Conservation (phyloP, 345 rosid genomes). For the Xanthoceras sorbifolium region DNA sequence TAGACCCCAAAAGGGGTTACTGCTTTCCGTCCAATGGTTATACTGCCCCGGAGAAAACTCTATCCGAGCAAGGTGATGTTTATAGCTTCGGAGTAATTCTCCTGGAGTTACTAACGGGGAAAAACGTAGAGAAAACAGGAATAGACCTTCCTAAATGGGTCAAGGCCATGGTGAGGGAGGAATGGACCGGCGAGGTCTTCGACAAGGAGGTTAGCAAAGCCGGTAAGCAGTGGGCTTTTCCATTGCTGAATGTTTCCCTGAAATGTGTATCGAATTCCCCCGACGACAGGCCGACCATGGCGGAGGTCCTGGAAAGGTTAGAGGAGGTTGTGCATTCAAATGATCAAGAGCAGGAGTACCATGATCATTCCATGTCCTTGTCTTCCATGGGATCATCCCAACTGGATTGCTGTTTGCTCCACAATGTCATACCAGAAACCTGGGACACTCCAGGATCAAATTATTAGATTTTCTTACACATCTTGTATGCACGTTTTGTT, state of each 20-base stretch:
- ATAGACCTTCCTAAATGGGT: constrained; percentile 72
- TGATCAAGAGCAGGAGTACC: constrained; percentile 24
- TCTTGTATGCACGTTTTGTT: neutral
- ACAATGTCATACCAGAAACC: constrained; percentile 52
- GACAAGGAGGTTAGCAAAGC: constrained; percentile 53
- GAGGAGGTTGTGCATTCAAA: constrained; percentile 36
- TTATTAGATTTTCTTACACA: constrained; percentile 20
- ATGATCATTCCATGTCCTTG: constrained; percentile 25
- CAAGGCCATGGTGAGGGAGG: constrained; percentile 61
- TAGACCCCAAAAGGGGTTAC: constrained; percentile 30
- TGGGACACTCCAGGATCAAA: constrained; percentile 62
- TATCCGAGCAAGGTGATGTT: constrained; percentile 52
- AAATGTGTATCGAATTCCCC: constrained; percentile 48
- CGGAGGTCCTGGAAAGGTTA: constrained; percentile 48
- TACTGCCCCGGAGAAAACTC: constrained; percentile 45
- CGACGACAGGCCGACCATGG: constrained; percentile 38
- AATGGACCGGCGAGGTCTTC: constrained; percentile 76
- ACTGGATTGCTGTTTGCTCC: constrained; percentile 46
- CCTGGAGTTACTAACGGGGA: constrained; percentile 56
- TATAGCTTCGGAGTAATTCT: constrained; percentile 57
- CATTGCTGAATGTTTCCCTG: constrained; percentile 53
- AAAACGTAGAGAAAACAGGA: constrained; percentile 48
- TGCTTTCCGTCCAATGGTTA: constrained; percentile 35
- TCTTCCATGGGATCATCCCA: constrained; percentile 35
- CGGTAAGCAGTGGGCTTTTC: constrained; percentile 54